Conservation (phyloP, 495 filamentous ascomycete genomes). For the Extremus antarcticus region DNA sequence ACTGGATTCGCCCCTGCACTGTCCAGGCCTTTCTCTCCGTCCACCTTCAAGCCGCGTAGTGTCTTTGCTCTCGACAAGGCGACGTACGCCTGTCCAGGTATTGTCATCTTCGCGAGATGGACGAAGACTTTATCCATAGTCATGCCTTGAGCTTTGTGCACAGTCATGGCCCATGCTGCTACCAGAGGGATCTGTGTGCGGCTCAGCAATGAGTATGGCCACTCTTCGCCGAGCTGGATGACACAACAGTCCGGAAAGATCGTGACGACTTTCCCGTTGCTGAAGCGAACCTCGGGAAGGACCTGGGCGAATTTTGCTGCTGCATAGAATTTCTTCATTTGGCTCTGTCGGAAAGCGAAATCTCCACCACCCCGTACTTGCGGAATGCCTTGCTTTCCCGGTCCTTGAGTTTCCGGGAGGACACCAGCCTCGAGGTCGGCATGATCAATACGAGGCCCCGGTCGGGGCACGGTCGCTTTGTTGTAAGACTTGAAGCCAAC, state of each 20-base stretch:
- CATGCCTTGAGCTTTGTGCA: slow-evolving; percentile 40
- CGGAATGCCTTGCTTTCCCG: neutral
- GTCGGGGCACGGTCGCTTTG: neutral
- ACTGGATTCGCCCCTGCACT: neutral
- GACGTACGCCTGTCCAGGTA: slow-evolving; percentile 37
- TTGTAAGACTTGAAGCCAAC: slow-evolving; percentile 30
- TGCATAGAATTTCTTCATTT: slow-evolving; percentile 16
- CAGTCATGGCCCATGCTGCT: slow-evolving; percentile 37
- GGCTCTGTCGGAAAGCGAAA: neutral
- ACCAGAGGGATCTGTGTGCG: slow-evolving; percentile 37
- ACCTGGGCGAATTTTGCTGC: neutral
- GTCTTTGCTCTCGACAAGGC: slow-evolving; percentile 30
- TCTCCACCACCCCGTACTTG: neutral
- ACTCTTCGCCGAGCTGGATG: slow-evolving; percentile 35
- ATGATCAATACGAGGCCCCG: slow-evolving; percentile 11
- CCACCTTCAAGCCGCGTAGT: slow-evolving; percentile 31
- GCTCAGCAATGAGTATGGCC: slow-evolving; percentile 22
- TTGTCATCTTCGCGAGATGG: slow-evolving; percentile 29
- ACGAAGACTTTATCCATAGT: slow-evolving; percentile 35
- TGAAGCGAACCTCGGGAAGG: slow-evolving; percentile 32
- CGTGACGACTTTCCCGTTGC: slow-evolving; percentile 20
- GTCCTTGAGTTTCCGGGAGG: neutral
- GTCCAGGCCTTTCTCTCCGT: neutral
- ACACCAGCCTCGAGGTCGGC: slow-evolving; percentile 10
- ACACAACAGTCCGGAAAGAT: slow-evolving; percentile 41